Evolutionary conservation across 78 protist species (phyloP).

Genomic region (Cavenderia fasciculata): DNA sequence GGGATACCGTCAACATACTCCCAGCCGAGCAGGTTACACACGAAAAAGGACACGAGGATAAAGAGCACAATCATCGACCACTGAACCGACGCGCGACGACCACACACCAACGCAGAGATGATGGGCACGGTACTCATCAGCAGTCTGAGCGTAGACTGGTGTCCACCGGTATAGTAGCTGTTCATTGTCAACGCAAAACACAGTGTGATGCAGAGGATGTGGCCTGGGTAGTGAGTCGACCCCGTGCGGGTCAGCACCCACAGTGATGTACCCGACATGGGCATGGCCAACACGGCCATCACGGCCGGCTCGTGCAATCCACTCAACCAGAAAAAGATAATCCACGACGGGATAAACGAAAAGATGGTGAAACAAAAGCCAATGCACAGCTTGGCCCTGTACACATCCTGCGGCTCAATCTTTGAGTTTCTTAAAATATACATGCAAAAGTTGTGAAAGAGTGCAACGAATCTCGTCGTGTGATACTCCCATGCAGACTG

Average conservation of each 20-base stretch:
- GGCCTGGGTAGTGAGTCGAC: constrained; percentile 66
- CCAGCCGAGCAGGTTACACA: constrained; percentile 31
- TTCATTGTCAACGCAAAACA: constrained; percentile 69
- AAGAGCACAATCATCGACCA: constrained; percentile 49
- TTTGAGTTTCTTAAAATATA: constrained; percentile 8
- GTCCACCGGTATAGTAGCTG: constrained; percentile 74
- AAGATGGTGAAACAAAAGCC: constrained; percentile 69
- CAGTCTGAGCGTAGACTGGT: constrained; percentile 45
- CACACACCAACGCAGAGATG: constrained; percentile 37
- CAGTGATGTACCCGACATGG: constrained; percentile 52
- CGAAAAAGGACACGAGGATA: constrained; percentile 34
- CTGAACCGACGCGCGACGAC: constrained; percentile 67
- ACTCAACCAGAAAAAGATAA: constrained; percentile 56
- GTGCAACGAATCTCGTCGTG: background rate
- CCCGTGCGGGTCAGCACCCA: constrained; percentile 43
- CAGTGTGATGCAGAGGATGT: constrained; percentile 56
- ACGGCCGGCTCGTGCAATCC: constrained; percentile 60
- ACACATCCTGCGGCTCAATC: constrained; percentile 30
- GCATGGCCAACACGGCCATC: constrained; percentile 64
- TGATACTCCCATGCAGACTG: too few species aligned
- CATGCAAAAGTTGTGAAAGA: constrained; percentile 9
- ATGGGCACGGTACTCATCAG: constrained; percentile 56
- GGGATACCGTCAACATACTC: constrained; percentile 75
- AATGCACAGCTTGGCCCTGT: constrained; percentile 58
- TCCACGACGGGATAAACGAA: constrained; percentile 66